Conservation (phyloP, 2,329 filamentous ascomycete species). For the Sodiomyces alkalinus region DNA sequence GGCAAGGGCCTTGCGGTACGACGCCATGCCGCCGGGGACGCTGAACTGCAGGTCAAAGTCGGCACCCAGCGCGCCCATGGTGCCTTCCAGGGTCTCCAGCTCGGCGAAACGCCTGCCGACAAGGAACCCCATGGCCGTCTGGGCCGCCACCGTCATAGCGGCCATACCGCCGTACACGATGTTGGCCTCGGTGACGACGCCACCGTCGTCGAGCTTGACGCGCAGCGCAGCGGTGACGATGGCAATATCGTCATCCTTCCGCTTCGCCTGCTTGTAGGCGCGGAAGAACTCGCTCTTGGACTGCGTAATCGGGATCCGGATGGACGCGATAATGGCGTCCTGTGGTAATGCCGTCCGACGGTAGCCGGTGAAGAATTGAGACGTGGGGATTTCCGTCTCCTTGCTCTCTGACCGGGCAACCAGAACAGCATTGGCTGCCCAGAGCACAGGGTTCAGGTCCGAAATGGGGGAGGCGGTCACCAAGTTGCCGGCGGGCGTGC, state of each 20-base stretch:
- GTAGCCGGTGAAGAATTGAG: slow-evolving; percentile 84
- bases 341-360: slow-evolving; percentile 65
- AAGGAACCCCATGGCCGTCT: slow-evolving; percentile 59
- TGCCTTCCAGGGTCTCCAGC: slow-evolving; percentile 69
- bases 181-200: slow-evolving; percentile 58
- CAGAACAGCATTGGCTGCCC: slow-evolving; percentile 70
- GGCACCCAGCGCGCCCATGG: slow-evolving; percentile 74
- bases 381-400: slow-evolving; percentile 79
- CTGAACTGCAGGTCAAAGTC: slow-evolving; percentile 84
- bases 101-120: slow-evolving; percentile 67
- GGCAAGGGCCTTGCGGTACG: slow-evolving; percentile 80
- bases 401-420: slow-evolving; percentile 62
- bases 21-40: slow-evolving; percentile 94
- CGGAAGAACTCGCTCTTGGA: slow-evolving; percentile 70
- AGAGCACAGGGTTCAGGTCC: slow-evolving; percentile 86
- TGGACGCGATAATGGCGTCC: slow-evolving; percentile 71
- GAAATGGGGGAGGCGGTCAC: slow-evolving; percentile 93
- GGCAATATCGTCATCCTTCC: slow-evolving; percentile 96
- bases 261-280: slow-evolving; percentile 90
- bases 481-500: slow-evolving; percentile 86
- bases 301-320: slow-evolving; percentile 67
- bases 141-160: slow-evolving; percentile 75
- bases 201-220: slow-evolving; percentile 51
- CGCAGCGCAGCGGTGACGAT: slow-evolving; percentile 85
- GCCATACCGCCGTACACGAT: slow-evolving; percentile 95